Evolutionary conservation across 257 asterid species (phyloP), one percentile per base, ranked within the genome.

Genomic region (Ligustrum vulgare): DNA sequence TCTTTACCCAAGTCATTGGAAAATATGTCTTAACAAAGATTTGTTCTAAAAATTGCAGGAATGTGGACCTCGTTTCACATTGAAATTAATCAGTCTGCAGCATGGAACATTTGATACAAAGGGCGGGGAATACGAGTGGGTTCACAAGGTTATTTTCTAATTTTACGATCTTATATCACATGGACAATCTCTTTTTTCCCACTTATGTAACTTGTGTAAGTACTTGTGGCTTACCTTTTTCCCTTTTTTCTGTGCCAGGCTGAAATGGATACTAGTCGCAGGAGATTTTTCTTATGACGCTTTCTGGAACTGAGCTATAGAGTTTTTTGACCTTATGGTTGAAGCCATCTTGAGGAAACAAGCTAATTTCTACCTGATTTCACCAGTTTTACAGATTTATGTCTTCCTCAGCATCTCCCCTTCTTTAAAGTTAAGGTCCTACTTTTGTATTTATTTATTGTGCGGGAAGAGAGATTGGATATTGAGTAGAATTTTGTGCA

Each of bases 61-160:
- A 81, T 94, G 98, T 13, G 99, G 99, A 32, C 99, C 99, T 70
- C 88, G 90, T 70, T 94, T 94, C 86, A 91, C 97, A 18, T 65
- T 94, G 87, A 94, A 94, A 81, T 88, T 94, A 67, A 83, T 80
- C 77, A 92, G 97, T 81, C 90, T 94, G 70, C 97, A 94, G 72
- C 94, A 92, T 67, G 98, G 99, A 76, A 94, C 98, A 34, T 94
- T 94, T 73, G 97, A 92, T 79, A 87, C 98, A 0, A 88, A 82
- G 84, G 91, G 91, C 63, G 97, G 98, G 71, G 99, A 94, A 85
- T 94, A 84, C 71, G 98, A 94, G 83, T 94, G 99, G 99, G 93
- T 86, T 67, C 99, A 92, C 85, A 94, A 92, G 98, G 97, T 91
- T 78, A 81, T 18, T 67, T 60, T 16, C 80, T 68, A 2, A 31